A percentile compares a stretch with the other conserved stretches of the same genome.
phyloP scores from a whole-genome alignment of 108 stramenopile genomes.

The Cyclostephanos invisitatus region DNA sequence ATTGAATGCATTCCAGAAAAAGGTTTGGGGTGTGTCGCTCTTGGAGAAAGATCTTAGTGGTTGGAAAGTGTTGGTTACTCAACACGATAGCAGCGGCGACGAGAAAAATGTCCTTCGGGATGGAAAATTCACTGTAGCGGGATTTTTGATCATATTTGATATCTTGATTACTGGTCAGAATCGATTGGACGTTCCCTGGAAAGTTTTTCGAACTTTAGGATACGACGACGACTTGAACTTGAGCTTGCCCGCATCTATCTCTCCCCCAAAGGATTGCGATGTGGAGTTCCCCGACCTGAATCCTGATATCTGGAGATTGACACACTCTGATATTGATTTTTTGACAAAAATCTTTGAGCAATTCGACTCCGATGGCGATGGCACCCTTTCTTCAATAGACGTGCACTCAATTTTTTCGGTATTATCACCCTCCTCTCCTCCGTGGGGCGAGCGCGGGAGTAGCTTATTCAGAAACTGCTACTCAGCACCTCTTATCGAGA shows the following conservation, averaged over 20 bases:
- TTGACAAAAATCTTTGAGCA: conserved; percentile 67
- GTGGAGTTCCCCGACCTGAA: conserved; percentile 22
- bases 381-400: conserved; percentile 60
- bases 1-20: conserved; percentile 70
- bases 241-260: conserved; percentile 55
- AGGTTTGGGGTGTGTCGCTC: conserved; percentile 62
- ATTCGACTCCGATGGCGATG: conserved; percentile 71
- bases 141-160: conserved; percentile 83
- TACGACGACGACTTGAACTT: conserved; percentile 74
- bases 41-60: conserved; percentile 65
- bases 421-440: conserved; percentile 62
- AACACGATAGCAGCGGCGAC: conserved; percentile 41
- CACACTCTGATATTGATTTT: conserved; percentile 53
- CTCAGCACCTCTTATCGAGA: conserved; percentile 55
- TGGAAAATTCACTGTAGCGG: conserved; percentile 75
- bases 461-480: conserved; percentile 61
- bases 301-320: conserved; percentile 51
- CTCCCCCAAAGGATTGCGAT: conserved; percentile 8
- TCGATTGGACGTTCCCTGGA: conserved; percentile 81
- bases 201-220: conserved; percentile 72
- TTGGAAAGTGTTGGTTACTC: conserved; percentile 72
- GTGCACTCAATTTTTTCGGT: conserved; percentile 67
- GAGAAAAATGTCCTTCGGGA: conserved; percentile 58
- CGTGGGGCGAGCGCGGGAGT: conserved; percentile 68
- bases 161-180: conserved; percentile 76